Evolutionary conservation across 331 rosid species (phyloP), one percentile per base, ranked within the genome.

Genomic region (Acacia concinna): DNA sequence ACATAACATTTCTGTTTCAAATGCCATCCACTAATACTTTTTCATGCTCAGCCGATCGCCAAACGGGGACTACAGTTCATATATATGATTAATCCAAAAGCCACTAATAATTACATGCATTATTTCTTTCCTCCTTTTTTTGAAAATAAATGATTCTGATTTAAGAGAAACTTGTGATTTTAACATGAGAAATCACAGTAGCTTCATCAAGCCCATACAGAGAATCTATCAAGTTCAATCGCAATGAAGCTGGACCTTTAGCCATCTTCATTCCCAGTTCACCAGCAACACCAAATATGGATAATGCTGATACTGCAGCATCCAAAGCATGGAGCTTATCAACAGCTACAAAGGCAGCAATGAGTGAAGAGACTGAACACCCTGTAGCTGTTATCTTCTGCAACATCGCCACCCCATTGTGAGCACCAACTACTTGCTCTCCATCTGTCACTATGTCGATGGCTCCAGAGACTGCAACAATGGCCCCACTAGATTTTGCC

Each of bases 351-450:
- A 93, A 91, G 68, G 98, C 99, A 60, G 97, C 93, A 74, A 95
- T 78, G 7, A 95, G 91, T 43, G 97, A 96, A 71, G 98, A 87
- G 71, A 95, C 97, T 2, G 99, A 90, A 83, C 99, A 93, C 38
- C 98, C 93, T 3, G 97, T 93, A 76, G 96, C 98, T 8, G 99
- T 93, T 76, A 95, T 88, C 78, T 76, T 95, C 54, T 91, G 97
- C 99, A 95, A 73, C 96, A 95, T 80, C 18, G 92, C 73, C 85
- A 93, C 98, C 73, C 99, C 99, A 79, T 93, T 95, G 78, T 81
- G 89, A 80, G 94, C 94, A 28, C 96, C 96, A 73, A 95, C 82
- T 65, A 93, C 97, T 77, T 70, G 84, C 46, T 81, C 80, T 79
- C 98, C 99, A 79, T 93, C 93, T 0, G 97, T 93, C 43, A 93